Evolutionary conservation across 192 early-diverging fungal species (phyloP).

Genomic region (Linnemannia elongata): DNA sequence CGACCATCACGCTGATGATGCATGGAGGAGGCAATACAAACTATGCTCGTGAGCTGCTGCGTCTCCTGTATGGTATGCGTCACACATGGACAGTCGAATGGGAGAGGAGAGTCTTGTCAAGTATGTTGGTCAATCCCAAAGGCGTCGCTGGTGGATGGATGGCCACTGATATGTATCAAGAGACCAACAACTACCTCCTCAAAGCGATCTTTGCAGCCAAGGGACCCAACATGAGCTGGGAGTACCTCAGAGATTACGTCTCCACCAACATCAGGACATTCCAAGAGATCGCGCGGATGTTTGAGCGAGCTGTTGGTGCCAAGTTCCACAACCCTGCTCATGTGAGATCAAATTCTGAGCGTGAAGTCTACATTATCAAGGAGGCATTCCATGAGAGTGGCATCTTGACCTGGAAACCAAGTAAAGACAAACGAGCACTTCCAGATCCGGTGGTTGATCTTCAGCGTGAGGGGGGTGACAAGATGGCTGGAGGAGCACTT

Average conservation of each 20-base stretch:
- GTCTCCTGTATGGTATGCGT: no score
- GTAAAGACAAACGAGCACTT: not conserved
- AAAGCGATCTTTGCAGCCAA: slow-evolving; percentile 34
- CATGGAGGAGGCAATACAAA: no score
- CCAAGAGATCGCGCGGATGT: slow-evolving; percentile 25
- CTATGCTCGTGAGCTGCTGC: no score
- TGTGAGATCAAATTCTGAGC: slow-evolving; percentile 10
- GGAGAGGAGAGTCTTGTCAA: no score
- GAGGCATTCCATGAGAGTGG: not conserved
- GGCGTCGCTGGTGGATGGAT: slow-evolving; percentile 28
- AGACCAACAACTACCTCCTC: slow-evolving; percentile 33
- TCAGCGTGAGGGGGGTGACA: slow-evolving; percentile 11
- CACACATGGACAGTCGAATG: no score
- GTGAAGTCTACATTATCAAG: not conserved
- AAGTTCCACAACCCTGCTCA: slow-evolving; percentile 9
- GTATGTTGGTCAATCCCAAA: slow-evolving; percentile 27
- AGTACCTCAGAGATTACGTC: slow-evolving; percentile 21
- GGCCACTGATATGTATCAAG: slow-evolving; percentile 27
- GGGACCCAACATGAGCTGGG: slow-evolving; percentile 34
- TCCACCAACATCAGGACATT: slow-evolving; percentile 36
- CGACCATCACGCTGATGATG: no score
- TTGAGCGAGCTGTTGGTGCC: slow-evolving; percentile 22
- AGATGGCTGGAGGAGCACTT: slow-evolving; percentile 23
- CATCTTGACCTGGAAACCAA: not conserved
- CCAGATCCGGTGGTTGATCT: slow-evolving; percentile 18